Percentiles rank a stretch among this genome's conserved stretches.
Evolutionary conservation across 371 early-diverging fungal genomes (phyloP).

Genomic region (Mortierella sp.): DNA sequence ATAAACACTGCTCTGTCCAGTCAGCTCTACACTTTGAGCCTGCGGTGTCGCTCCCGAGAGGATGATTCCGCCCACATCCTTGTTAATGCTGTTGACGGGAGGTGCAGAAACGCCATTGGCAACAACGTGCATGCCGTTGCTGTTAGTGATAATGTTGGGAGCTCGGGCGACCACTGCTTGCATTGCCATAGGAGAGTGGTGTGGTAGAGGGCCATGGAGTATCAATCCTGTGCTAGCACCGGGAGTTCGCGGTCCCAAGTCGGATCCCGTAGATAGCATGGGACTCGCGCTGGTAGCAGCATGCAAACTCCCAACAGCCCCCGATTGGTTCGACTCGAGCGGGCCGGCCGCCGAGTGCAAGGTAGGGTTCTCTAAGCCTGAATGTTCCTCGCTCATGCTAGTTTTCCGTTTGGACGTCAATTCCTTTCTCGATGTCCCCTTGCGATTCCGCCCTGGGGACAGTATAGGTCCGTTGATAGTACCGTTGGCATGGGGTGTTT

Average conservation of each 20-base stretch:
- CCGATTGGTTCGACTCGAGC: slow-evolving; percentile 2
- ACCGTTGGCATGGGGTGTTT: not conserved
- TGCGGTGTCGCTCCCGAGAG: too few species aligned
- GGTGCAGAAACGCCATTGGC: too few species aligned
- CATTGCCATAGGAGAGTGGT: not conserved
- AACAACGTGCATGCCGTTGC: too few species aligned
- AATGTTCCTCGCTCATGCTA: slow-evolving; percentile 15
- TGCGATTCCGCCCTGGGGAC: slow-evolving; percentile 7
- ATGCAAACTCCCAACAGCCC: not conserved
- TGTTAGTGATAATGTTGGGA: too few species aligned
- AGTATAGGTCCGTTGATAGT: not conserved
- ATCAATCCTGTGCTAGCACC: too few species aligned
- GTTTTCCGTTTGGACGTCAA: slow-evolving; percentile 28
- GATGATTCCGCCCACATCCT: too few species aligned
- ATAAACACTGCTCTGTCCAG: too few species aligned
- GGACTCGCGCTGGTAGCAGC: not conserved
- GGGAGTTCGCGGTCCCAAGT: too few species aligned
- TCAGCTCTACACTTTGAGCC: too few species aligned
- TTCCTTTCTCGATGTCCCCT: slow-evolving; percentile 34
- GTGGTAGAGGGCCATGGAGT: too few species aligned
- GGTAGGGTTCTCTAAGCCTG: not conserved
- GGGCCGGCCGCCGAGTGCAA: slow-evolving; percentile 8
- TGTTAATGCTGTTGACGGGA: too few species aligned
- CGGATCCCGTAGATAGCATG: not conserved
- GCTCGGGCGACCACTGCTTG: too few species aligned